Conservation (phyloP, 148 eudicot genomes). For the Suaeda aralocaspica region DNA sequence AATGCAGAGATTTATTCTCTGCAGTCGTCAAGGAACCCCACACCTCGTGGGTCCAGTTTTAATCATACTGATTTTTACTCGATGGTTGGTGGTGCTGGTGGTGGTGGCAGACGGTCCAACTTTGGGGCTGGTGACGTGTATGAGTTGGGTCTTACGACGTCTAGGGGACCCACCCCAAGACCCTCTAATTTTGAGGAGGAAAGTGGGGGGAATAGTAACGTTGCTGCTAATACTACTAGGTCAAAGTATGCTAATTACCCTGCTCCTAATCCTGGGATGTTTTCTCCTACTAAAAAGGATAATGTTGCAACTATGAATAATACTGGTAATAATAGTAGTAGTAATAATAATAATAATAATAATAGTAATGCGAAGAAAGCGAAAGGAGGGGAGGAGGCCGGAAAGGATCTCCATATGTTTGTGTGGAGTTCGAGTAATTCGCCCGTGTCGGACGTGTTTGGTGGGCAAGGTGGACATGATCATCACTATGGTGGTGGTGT, state of each 20-base stretch:
- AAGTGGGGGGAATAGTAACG: conserved; percentile 25
- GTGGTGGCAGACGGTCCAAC: conserved; percentile 63
- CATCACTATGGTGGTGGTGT: conserved; percentile 37
- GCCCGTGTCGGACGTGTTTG: conserved; percentile 25
- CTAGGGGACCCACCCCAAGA: conserved; percentile 71
- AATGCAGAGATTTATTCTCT: conserved; percentile 91
- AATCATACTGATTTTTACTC: conserved; percentile 83
- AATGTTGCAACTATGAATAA: conserved; percentile 17
- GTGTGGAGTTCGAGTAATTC: conserved; percentile 31
- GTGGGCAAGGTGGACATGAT: conserved; percentile 31
- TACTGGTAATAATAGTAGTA: not conserved
- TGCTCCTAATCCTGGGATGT: conserved; percentile 85
- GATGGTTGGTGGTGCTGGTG: conserved; percentile 49
- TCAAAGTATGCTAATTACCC: conserved; percentile 43
- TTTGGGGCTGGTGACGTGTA: conserved; percentile 69
- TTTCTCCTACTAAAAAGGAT: conserved; percentile 53
- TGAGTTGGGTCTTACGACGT: conserved; percentile 34
- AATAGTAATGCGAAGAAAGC: conserved; percentile 24
- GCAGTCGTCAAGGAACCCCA: conserved; percentile 72
- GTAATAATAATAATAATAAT: conserved; percentile 32
- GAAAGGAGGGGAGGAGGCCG: conserved; percentile 32
- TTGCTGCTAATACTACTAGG: not conserved
- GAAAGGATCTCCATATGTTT: conserved; percentile 53
- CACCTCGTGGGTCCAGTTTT: conserved; percentile 83
- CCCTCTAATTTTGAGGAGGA: conserved; percentile 81